Evolutionary conservation across 495 filamentous ascomycete species (phyloP).

Genomic region (Aspergillus asperescens): DNA sequence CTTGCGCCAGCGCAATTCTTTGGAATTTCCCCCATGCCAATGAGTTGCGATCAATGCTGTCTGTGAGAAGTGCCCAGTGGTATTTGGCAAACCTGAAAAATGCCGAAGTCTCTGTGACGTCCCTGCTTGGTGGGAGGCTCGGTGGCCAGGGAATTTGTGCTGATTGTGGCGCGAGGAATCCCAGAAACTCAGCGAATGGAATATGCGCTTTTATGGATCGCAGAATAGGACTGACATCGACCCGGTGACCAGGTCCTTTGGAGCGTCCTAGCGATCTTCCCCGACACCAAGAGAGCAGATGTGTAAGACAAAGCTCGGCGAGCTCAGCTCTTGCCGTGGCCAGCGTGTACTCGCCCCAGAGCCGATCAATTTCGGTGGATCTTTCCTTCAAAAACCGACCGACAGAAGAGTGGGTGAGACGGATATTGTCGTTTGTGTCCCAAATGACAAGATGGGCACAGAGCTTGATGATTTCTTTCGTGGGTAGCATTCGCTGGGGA

Average conservation of each 20-base stretch:
- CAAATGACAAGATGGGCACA: background rate
- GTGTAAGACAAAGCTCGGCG: background rate
- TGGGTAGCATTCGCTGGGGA: background rate
- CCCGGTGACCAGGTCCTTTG: too few species aligned
- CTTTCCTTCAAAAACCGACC: background rate
- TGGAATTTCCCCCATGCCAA: background rate
- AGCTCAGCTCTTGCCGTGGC: background rate
- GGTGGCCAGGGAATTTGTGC: background rate
- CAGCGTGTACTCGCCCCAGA: too few species aligned
- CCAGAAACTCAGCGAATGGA: background rate
- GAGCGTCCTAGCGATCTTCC: background rate
- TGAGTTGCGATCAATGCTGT: background rate
- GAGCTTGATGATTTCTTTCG: background rate
- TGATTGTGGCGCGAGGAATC: too few species aligned
- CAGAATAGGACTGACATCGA: background rate
- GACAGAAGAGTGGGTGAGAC: background rate
- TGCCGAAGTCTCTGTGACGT: background rate
- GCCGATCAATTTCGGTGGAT: too few species aligned
- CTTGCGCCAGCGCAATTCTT: background rate
- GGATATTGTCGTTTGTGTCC: background rate
- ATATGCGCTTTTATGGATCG: background rate
- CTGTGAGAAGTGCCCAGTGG: background rate
- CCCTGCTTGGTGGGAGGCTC: background rate
- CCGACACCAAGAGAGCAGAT: background rate
- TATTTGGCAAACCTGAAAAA: background rate